A percentile compares a stretch with the other conserved stretches of the same genome.
Conservation (phyloP, 2,329 filamentous ascomycete genomes). For the Hypoxylon sp. region DNA sequence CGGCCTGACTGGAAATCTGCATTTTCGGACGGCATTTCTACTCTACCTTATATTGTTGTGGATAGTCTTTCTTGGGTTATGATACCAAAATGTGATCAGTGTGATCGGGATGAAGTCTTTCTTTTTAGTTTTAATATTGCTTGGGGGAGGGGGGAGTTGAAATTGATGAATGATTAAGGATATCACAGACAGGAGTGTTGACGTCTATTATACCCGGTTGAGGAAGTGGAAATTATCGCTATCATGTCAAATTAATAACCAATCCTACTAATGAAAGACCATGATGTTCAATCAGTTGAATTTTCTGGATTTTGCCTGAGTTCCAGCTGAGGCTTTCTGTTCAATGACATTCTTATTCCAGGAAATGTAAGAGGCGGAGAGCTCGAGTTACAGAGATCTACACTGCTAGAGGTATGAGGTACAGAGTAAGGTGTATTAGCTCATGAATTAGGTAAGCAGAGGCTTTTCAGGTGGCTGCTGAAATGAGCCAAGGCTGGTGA, state of each 20-base stretch:
- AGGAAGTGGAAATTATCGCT: constrained; percentile 23
- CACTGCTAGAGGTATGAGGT: no score
- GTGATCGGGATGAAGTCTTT: constrained; percentile 2
- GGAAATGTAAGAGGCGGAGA: not conserved
- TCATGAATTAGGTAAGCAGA: constrained; percentile 27
- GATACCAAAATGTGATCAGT: constrained; percentile 16
- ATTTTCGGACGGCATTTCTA: not conserved
- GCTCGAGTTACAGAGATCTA: not conserved
- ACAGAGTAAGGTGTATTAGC: no score
- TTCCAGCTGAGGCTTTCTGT: not conserved
- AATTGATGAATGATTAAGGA: constrained; percentile 27
- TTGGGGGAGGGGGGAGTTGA: constrained; percentile 2
- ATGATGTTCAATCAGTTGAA: constrained; percentile 6
- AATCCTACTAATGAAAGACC: constrained; percentile 25
- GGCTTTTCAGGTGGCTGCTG: constrained; percentile 24
- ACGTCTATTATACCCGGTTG: constrained; percentile 39
- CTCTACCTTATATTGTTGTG: not conserved
- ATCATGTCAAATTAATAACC: constrained; percentile 25
- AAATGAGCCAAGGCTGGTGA: constrained; percentile 38
- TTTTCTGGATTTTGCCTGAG: not conserved
- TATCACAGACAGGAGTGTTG: constrained; percentile 21
- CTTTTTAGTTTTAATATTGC: constrained; percentile 15
- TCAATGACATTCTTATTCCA: not conserved
- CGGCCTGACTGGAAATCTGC: not conserved
- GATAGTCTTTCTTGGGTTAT: constrained; percentile 15